Conservation (phyloP, 768 basidiomycete genomes). For the Boletus pseudo-olivaceus region DNA sequence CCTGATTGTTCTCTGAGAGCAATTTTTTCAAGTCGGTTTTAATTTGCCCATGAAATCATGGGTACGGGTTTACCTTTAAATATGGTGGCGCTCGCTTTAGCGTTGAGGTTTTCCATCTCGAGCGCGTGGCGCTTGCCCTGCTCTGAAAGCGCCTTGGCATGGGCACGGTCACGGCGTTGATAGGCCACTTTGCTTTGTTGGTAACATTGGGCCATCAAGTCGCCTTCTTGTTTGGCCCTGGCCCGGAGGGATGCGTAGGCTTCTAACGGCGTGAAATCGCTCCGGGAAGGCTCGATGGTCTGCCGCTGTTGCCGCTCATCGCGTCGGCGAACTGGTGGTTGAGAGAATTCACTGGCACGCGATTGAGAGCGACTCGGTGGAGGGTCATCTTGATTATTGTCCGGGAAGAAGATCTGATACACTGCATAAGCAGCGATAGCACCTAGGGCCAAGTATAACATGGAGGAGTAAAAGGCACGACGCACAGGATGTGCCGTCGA, state of each 20-base stretch:
- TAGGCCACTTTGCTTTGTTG: constrained; percentile 74
- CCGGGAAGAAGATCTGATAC: constrained; percentile 12
- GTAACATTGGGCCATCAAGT: constrained; percentile 65
- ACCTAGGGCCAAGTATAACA: constrained; percentile 14
- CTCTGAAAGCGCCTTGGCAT: constrained; percentile 76
- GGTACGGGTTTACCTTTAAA: constrained; percentile 48
- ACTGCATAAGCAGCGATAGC: constrained; percentile 6
- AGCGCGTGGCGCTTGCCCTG: constrained; percentile 74
- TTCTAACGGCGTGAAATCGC: neutral
- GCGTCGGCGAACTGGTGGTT: neutral
- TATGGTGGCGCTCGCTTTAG: constrained; percentile 81
- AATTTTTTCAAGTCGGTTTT: neutral
- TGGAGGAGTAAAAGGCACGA: neutral
- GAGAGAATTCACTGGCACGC: neutral
- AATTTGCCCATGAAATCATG: neutral
- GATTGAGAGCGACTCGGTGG: neutral
- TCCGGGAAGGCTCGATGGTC: neutral
- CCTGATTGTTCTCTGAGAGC: constrained; percentile 69
- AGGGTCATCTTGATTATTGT: constrained; percentile 2
- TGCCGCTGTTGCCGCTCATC: constrained; percentile 8
- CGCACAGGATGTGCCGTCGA: neutral
- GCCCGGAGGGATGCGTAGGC: constrained; percentile 64
- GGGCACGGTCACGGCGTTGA: constrained; percentile 61
- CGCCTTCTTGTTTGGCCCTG: constrained; percentile 73
- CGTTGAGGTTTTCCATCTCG: constrained; percentile 74